Evolutionary conservation across 768 basidiomycete species (phyloP).

Genomic region (Rhizopogon salebrosus): DNA sequence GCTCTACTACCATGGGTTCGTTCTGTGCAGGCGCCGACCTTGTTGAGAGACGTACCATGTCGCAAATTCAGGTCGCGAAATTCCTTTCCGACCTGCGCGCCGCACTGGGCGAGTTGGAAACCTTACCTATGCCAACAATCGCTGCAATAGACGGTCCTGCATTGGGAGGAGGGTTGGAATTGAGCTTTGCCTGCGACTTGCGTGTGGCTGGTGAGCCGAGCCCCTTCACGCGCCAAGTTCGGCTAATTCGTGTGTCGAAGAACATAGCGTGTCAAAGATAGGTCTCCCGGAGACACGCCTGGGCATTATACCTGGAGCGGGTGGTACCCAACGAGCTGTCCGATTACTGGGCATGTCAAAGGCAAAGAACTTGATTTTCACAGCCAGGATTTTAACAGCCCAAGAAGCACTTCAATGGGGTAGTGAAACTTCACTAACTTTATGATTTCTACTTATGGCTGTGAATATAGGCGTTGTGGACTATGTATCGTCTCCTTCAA

Average conservation of each 20-base stretch:
- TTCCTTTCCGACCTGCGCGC: constrained; percentile 76
- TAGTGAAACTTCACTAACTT: constrained; percentile 22
- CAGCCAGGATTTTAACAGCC: constrained; percentile 64
- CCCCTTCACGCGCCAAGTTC: background rate
- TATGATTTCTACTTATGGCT: background rate
- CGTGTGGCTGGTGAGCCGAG: constrained; percentile 70
- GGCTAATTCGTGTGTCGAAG: constrained; percentile 28
- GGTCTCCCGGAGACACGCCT: constrained; percentile 76
- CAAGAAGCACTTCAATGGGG: constrained; percentile 68
- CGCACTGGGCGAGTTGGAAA: constrained; percentile 71
- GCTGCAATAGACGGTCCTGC: constrained; percentile 92
- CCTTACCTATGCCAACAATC: constrained; percentile 82
- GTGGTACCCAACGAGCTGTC: constrained; percentile 80
- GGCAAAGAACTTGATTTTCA: constrained; percentile 86
- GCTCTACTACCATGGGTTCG: constrained; percentile 67
- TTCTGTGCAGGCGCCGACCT: constrained; percentile 96
- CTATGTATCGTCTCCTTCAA: constrained; percentile 61
- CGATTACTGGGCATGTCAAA: constrained; percentile 73
- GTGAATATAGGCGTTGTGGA: constrained; percentile 66
- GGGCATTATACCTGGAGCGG: constrained; percentile 90
- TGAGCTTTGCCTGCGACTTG: constrained; percentile 85
- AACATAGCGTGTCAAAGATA: constrained; percentile 70
- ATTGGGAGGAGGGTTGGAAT: constrained; percentile 87
- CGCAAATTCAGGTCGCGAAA: constrained; percentile 60
- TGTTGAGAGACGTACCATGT: constrained; percentile 80